Conservation (phyloP, 225 moss, liverwort and hornwort genomes). For the Sphagnum tenellum region DNA sequence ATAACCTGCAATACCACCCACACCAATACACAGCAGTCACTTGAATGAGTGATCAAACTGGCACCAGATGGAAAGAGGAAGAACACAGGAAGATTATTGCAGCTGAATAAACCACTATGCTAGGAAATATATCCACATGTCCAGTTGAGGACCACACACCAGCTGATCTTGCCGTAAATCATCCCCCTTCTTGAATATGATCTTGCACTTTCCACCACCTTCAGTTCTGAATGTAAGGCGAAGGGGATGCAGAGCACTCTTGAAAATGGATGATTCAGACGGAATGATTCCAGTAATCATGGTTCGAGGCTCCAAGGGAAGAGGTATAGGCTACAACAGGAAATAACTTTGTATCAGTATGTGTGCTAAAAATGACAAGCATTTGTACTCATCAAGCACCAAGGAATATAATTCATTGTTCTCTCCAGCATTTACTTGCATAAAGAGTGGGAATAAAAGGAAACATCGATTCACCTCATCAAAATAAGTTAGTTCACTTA, state of each 20-base stretch:
- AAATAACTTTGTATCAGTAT: no score
- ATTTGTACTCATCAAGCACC: no score
- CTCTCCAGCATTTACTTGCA: no score
- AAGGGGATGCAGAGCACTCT: constrained; percentile 70
- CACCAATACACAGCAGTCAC: background rate
- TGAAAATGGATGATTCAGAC: constrained; percentile 78
- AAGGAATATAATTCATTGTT: no score
- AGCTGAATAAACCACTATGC: no score
- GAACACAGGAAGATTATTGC: no score
- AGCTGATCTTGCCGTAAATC: constrained; percentile 90
- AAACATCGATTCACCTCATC: constrained; percentile 46
- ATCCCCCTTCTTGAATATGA: constrained; percentile 90
- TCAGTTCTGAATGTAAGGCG: constrained; percentile 63
- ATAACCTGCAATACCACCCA: constrained; percentile 50
- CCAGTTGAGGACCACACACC: constrained; percentile 21
- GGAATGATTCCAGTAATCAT: constrained; percentile 93
- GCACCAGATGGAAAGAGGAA: no score
- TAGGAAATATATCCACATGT: no score
- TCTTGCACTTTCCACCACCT: constrained; percentile 72
- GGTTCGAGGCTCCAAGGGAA: constrained; percentile 75
- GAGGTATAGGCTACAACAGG: constrained; percentile 52
- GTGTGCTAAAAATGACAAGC: no score
- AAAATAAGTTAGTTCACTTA: constrained; percentile 83
- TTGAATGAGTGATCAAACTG: no score
- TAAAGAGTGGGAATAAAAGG: no score